Percentiles rank a stretch among this genome's conserved stretches.
Conservation (phyloP, 768 basidiomycete genomes). For the Pleurotus tuoliensis region DNA sequence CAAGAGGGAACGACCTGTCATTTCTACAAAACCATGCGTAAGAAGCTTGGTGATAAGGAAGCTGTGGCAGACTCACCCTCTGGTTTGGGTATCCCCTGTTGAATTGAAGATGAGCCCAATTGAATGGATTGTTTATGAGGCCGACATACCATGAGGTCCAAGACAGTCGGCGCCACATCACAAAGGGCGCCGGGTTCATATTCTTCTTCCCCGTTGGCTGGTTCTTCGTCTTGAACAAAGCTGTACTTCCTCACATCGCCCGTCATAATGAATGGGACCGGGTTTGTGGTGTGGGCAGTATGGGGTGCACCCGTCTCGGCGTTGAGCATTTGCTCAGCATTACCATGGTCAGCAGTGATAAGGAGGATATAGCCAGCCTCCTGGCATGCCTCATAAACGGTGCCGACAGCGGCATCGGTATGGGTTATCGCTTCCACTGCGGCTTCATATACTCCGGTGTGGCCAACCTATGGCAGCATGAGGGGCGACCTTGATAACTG, state of each 20-base stretch:
- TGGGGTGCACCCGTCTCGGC: constrained; percentile 80
- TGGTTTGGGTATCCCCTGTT: constrained; percentile 62
- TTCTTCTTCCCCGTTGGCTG: constrained; percentile 42
- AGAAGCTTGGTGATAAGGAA: constrained; percentile 7
- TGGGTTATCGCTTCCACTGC: constrained; percentile 83
- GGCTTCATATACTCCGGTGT: constrained; percentile 89
- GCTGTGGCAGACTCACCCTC: constrained; percentile 43
- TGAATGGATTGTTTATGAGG: background rate
- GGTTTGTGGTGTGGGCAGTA: constrained; percentile 89
- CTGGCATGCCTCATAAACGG: constrained; percentile 81
- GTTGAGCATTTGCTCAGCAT: constrained; percentile 93
- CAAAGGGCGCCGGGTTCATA: constrained; percentile 75
- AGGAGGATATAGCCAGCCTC: constrained; percentile 83
- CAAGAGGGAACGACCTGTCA: constrained; percentile 58
- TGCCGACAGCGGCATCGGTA: constrained; percentile 89
- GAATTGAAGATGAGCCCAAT: background rate
- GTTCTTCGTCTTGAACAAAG: constrained; percentile 48
- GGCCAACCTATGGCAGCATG: constrained; percentile 61
- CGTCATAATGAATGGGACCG: constrained; percentile 87
- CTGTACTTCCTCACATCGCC: constrained; percentile 53
- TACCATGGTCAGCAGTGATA: constrained; percentile 92
- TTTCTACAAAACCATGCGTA: constrained; percentile 32
- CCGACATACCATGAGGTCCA: constrained; percentile 59
- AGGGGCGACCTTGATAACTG: background rate
- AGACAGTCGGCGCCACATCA: constrained; percentile 87